Percentiles rank a stretch among this genome's conserved stretches.
Conservation (phyloP, 306 rosid species). For the Morella rubra region DNA sequence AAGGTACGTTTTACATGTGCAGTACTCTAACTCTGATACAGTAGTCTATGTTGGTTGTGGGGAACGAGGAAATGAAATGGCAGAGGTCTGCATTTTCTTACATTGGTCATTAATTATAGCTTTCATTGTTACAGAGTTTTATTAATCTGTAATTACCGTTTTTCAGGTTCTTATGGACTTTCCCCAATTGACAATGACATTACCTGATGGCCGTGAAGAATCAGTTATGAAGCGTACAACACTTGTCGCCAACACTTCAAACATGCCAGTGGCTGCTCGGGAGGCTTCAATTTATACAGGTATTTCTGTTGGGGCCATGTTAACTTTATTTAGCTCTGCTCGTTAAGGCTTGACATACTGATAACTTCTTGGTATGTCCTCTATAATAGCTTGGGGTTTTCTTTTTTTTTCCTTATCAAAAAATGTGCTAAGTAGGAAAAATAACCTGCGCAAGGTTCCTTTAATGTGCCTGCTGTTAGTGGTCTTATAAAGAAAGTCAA, state of each 20-base stretch:
- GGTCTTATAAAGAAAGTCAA: background rate
- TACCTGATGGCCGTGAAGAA: constrained; percentile 99
- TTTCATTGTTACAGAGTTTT: constrained; percentile 9
- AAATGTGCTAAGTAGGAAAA: constrained; percentile 3
- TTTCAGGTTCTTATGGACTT: constrained; percentile 97
- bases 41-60: constrained; percentile 99
- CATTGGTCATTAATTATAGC: background rate
- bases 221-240: constrained; percentile 99
- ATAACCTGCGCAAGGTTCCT: background rate
- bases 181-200: constrained; percentile 99
- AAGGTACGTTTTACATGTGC: constrained; percentile 28
- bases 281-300: constrained; percentile 99
- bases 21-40: constrained; percentile 96
- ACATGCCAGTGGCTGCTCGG: constrained; percentile 99
- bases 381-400: too few species aligned
- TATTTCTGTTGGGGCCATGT: constrained; percentile 23
- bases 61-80: constrained; percentile 99
- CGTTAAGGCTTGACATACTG: constrained; percentile 2
- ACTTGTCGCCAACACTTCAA: constrained; percentile 98
- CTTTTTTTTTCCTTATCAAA: too few species aligned
- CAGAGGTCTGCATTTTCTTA: constrained; percentile 54
- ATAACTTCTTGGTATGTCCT: constrained; percentile 3
- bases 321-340: background rate
- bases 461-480: background rate
- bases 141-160: constrained; percentile 22